A percentile compares a stretch with the other conserved stretches of the same genome.
These are phyloP conservation scores for Amphichorda felina DNA, from an alignment of 2,329 filamentous ascomycete species.

Conservation along the genomic window DNA sequence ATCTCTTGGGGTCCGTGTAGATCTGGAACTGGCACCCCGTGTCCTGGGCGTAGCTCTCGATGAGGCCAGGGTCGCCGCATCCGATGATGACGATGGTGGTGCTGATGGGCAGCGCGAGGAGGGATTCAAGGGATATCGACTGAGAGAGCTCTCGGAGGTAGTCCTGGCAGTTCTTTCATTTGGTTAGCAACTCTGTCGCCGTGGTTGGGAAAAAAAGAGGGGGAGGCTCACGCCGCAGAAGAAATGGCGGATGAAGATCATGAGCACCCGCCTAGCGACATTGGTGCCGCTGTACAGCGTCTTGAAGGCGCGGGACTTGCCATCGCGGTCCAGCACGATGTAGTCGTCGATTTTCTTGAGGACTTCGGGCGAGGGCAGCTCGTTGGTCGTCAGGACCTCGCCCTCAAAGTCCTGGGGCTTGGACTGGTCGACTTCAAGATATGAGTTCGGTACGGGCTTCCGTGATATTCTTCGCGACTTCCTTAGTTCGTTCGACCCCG, in stretches of 20 bases:
- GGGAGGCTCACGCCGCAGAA: conserved; percentile 54
- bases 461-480: conserved; percentile 1
- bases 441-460: conserved; percentile 10
- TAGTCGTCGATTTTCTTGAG: conserved; percentile 41
- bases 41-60: conserved; percentile 50
- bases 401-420: conserved; percentile 42
- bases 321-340: conserved; percentile 48
- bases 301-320: conserved; percentile 48
- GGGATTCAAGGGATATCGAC: conserved; percentile 40
- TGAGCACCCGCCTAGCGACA: conserved; percentile 43
- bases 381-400: conserved; percentile 41
- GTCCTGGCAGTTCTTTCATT: conserved; percentile 60
- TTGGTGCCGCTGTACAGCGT: conserved; percentile 47
- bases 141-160: conserved; percentile 32
- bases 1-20: conserved; percentile 61
- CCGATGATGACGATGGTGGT: conserved; percentile 61
- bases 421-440: conserved; percentile 22
- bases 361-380: conserved; percentile 35
- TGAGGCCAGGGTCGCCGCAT: conserved; percentile 57
- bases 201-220: neutral
- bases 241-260: conserved; percentile 70
- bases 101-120: conserved; percentile 34
- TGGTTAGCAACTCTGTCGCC: neutral
- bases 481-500: too few relatives aligned
- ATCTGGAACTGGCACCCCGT: conserved; percentile 61